Percentiles rank a stretch among this genome's conserved stretches.
These are phyloP conservation scores for Aureobasidium sp. DNA, from an alignment of 2,329 filamentous ascomycete species.

Conservation along the genomic window DNA sequence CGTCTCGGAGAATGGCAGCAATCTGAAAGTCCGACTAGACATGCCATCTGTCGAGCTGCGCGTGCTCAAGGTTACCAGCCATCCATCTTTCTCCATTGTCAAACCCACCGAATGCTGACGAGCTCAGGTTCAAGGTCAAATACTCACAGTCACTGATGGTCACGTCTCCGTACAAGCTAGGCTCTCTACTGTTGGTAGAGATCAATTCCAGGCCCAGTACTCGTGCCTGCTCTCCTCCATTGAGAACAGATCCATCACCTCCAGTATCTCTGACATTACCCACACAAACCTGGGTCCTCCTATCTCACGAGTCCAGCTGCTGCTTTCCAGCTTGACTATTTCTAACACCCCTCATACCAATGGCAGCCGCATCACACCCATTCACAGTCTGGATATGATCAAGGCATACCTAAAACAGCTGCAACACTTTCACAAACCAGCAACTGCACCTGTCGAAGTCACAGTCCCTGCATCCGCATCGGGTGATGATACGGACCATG, in stretches of 20 bases:
- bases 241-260: not conserved
- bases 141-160: not conserved
- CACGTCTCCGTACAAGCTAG: not conserved
- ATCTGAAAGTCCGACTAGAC: constrained; percentile 21
- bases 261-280: not conserved
- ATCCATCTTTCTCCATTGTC: not conserved
- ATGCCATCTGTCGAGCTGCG: constrained; percentile 18
- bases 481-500: not conserved
- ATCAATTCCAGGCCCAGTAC: not conserved
- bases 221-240: constrained; percentile 6
- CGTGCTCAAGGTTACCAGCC: not conserved
- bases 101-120: constrained; percentile 4
- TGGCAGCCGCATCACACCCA: not conserved
- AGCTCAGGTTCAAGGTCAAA: constrained; percentile 1
- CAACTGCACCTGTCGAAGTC: not conserved
- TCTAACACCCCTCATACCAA: not conserved
- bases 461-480: not conserved
- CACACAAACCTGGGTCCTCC: not conserved
- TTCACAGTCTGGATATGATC: not conserved
- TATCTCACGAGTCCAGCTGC: not conserved
- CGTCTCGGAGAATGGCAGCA: constrained; percentile 23
- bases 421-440: not conserved
- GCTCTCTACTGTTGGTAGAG: not conserved
- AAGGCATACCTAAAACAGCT: not conserved
- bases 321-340: not conserved